A percentile compares a stretch with the other conserved stretches of the same genome.
phyloP scores from a whole-genome alignment of 2,329 filamentous ascomycete genomes.

The Lachnellula hyalina region DNA sequence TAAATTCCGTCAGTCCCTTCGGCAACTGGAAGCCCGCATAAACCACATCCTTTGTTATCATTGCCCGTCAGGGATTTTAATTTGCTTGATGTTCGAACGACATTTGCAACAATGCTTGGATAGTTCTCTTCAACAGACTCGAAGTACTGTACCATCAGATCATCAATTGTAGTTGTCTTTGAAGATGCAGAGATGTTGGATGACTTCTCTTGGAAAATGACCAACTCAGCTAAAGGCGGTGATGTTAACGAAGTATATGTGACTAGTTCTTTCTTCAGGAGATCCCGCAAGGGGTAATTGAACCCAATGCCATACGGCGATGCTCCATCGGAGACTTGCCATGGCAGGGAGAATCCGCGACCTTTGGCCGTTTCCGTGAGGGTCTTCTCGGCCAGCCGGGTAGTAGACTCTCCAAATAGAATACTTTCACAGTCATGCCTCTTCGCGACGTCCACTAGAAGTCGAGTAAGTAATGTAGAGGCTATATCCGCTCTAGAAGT shows the following conservation, averaged over 20 bases:
- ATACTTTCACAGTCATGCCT: slow-evolving; percentile 60
- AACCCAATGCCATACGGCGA: slow-evolving; percentile 35
- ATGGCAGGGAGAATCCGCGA: slow-evolving; percentile 76
- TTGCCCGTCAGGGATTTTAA: slow-evolving; percentile 47
- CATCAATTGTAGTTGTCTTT: slow-evolving; percentile 81
- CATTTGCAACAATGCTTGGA: slow-evolving; percentile 88
- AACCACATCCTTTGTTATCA: slow-evolving; percentile 45
- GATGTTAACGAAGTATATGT: slow-evolving; percentile 55
- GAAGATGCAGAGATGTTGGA: slow-evolving; percentile 27
- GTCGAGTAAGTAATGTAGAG: slow-evolving; percentile 62
- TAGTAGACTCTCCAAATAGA: slow-evolving; percentile 82
- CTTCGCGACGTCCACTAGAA: slow-evolving; percentile 63
- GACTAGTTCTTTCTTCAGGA: slow-evolving; percentile 74
- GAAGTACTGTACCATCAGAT: slow-evolving; percentile 86
- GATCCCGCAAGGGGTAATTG: slow-evolving; percentile 78
- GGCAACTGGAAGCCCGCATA: slow-evolving; percentile 66
- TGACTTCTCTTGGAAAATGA: slow-evolving; percentile 36
- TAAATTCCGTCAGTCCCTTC: slow-evolving; percentile 58
- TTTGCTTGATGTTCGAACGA: slow-evolving; percentile 86
- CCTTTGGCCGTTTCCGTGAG: slow-evolving; percentile 88
- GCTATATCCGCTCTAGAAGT: slow-evolving; percentile 73
- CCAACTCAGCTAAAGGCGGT: slow-evolving; percentile 46
- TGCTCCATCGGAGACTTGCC: slow-evolving; percentile 70
- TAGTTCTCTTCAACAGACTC: slow-evolving; percentile 78
- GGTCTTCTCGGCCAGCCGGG: slow-evolving; percentile 77